phyloP scores from a whole-genome alignment of 2,329 filamentous ascomycete genomes.

The Aureobasidium sp. region DNA sequence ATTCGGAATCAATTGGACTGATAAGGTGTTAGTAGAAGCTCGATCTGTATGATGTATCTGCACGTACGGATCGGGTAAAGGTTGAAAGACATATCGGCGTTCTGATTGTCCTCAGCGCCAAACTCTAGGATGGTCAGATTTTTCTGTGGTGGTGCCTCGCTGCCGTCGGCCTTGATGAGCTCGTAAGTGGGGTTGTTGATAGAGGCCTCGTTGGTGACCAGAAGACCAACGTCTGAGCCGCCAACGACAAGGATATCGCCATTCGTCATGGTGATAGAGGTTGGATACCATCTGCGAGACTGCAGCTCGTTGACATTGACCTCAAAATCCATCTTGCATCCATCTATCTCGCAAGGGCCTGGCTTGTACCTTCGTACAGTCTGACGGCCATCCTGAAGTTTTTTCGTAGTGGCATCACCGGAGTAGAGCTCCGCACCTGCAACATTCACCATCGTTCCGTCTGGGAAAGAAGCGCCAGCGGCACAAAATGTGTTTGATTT shows the following conservation, averaged over 20 bases:
- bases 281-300: slow-evolving; percentile 52
- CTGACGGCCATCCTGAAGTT: slow-evolving; percentile 12
- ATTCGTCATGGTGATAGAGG: slow-evolving; percentile 50
- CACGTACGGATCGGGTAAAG: slow-evolving; percentile 49
- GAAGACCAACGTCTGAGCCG: slow-evolving; percentile 40
- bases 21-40: neutral
- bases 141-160: neutral
- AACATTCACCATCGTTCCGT: slow-evolving; percentile 14
- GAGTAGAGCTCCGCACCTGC: slow-evolving; percentile 14
- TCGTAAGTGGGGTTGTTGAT: slow-evolving; percentile 24
- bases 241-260: slow-evolving; percentile 51
- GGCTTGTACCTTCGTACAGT: slow-evolving; percentile 12
- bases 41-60: neutral
- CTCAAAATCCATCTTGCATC: slow-evolving; percentile 11
- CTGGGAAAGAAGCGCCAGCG: slow-evolving; percentile 14
- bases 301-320: slow-evolving; percentile 17
- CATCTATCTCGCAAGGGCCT: slow-evolving; percentile 9
- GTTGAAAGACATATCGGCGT: slow-evolving; percentile 56
- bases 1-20: slow-evolving; percentile 38
- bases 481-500: slow-evolving; percentile 15
- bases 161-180: neutral
- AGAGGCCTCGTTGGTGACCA: slow-evolving; percentile 56
- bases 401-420: slow-evolving; percentile 8
- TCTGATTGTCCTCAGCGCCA: slow-evolving; percentile 51
- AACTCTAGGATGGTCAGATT: slow-evolving; percentile 27